phyloP scores from a whole-genome alignment of 768 basidiomycete genomes.

The Podaxis mareebaensis region DNA sequence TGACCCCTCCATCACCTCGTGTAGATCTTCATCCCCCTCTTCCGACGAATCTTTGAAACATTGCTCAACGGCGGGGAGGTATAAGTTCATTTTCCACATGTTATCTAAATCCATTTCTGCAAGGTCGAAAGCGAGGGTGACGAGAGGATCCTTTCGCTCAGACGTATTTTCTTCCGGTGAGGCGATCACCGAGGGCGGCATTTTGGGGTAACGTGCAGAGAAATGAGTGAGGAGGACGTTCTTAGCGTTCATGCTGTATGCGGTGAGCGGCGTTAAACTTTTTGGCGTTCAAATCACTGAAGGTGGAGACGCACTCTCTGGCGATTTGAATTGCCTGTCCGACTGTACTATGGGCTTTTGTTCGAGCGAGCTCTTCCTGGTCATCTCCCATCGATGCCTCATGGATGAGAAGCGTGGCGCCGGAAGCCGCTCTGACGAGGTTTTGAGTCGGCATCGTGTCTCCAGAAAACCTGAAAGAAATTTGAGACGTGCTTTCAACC shows the following conservation, averaged over 20 bases:
- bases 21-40: slow-evolving; percentile 45
- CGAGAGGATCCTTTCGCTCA: slow-evolving; percentile 33
- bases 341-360: slow-evolving; percentile 88
- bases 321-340: slow-evolving; percentile 85
- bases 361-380: slow-evolving; percentile 65
- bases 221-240: slow-evolving; percentile 94
- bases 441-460: slow-evolving; percentile 81
- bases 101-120: slow-evolving; percentile 69
- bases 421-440: slow-evolving; percentile 62
- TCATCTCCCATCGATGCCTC: slow-evolving; percentile 93
- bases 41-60: slow-evolving; percentile 55
- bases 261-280: not conserved
- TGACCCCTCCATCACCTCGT: slow-evolving; percentile 23
- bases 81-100: slow-evolving; percentile 86
- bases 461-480: slow-evolving; percentile 73
- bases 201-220: slow-evolving; percentile 89
- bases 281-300: not conserved
- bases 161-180: slow-evolving; percentile 17
- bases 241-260: slow-evolving; percentile 75
- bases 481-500: slow-evolving; percentile 21
- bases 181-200: slow-evolving; percentile 56
- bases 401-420: slow-evolving; percentile 85
- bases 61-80: slow-evolving; percentile 69
- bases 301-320: slow-evolving; percentile 48
- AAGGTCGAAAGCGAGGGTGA: slow-evolving; percentile 85